Percentiles rank a stretch among this genome's conserved stretches.
These are phyloP conservation scores for Haberlea rhodopensis DNA, from an alignment of 257 asterid genomes.

Conservation along the genomic window DNA sequence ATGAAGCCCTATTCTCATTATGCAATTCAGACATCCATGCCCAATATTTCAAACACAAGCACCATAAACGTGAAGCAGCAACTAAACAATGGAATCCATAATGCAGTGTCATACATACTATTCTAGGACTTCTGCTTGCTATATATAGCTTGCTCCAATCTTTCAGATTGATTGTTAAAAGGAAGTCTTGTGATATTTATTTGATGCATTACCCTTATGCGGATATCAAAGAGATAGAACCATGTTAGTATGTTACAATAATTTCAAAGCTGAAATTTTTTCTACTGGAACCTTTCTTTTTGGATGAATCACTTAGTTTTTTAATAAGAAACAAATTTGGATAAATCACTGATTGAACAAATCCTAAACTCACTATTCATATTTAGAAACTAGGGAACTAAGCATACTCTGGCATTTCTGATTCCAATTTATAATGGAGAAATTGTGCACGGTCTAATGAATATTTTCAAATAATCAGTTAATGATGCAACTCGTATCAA, in stretches of 20 bases:
- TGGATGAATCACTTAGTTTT: neutral
- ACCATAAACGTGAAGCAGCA: constrained; percentile 3
- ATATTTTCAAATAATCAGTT: neutral
- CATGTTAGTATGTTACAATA: neutral
- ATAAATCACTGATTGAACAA: neutral
- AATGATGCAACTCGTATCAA: neutral
- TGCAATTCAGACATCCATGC: constrained; percentile 3
- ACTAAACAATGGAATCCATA: constrained; percentile 10
- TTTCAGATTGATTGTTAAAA: constrained; percentile 7
- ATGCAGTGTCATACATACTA: constrained; percentile 1
- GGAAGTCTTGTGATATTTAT: constrained; percentile 2
- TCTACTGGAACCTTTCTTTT: constrained; percentile 2
- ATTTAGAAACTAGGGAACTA: neutral
- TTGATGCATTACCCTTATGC: neutral
- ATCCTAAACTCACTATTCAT: neutral
- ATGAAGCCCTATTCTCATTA: neutral
- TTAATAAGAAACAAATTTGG: neutral
- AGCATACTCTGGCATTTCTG: constrained; percentile 1
- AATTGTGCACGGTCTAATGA: constrained; percentile 11
- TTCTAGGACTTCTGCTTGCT: constrained; percentile 1
- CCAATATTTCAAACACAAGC: constrained; percentile 8
- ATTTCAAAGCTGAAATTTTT: neutral
- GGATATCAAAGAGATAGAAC: constrained; percentile 12
- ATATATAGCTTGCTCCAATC: constrained; percentile 3
- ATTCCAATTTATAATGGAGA: neutral